Evolutionary conservation across 23 red algal genomes (phyloP).

Genomic region (Cyanidioschyzon merolae): DNA sequence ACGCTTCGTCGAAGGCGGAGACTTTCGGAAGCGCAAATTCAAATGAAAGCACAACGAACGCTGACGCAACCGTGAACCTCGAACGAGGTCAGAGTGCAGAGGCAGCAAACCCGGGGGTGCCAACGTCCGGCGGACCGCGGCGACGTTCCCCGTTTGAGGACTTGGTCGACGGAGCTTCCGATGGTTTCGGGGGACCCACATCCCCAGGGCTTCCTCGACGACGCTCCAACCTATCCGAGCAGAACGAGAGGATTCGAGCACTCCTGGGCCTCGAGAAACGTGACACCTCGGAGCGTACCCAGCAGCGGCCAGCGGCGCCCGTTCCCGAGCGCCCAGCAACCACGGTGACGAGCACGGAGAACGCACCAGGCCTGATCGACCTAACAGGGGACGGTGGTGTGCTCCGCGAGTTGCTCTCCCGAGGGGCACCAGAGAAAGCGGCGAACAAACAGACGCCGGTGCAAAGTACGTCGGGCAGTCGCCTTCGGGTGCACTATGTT

Average conservation of each 20-base stretch:
- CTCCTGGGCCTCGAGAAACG: not conserved
- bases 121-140: not conserved
- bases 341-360: not conserved
- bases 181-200: not conserved
- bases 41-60: too few species aligned
- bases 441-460: not conserved
- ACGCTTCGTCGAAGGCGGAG: too few species aligned
- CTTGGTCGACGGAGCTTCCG: not conserved
- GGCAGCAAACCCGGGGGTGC: too few species aligned
- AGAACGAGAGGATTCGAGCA: constrained; percentile 3
- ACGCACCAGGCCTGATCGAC: not conserved
- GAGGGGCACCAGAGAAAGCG: not conserved
- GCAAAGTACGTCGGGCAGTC: not conserved
- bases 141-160: not conserved
- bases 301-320: not conserved
- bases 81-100: too few species aligned
- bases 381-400: constrained; percentile 11
- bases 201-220: not conserved
- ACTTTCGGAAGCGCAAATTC: too few species aligned
- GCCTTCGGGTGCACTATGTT: constrained; percentile 43
- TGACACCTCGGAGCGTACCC: not conserved
- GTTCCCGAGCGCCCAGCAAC: not conserved
- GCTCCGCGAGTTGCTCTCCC: not conserved
- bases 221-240: not conserved
- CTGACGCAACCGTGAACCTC: too few species aligned